Conservation (phyloP, 2,329 filamentous ascomycete genomes). For the Fusarium sterilihyphosum region DNA sequence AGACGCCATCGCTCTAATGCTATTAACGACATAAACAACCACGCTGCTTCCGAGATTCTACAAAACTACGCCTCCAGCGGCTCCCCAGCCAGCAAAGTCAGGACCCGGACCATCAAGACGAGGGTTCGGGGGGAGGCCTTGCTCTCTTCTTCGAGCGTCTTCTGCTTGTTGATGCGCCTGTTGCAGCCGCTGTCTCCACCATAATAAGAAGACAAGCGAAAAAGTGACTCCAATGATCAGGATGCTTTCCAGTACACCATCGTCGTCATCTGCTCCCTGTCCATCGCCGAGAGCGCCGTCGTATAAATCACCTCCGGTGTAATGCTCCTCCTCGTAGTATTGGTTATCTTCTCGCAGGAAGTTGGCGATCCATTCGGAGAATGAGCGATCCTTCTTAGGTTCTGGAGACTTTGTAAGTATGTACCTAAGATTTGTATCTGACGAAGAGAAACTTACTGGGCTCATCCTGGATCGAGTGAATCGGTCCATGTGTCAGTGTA, state of each 20-base stretch:
- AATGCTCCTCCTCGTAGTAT: slow-evolving; percentile 71
- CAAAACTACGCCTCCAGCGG: slow-evolving; percentile 49
- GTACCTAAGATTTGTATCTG: not conserved
- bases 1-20: slow-evolving; percentile 45
- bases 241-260: slow-evolving; percentile 84
- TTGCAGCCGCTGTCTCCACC: slow-evolving; percentile 79
- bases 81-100: slow-evolving; percentile 51
- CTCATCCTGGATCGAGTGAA: slow-evolving; percentile 93
- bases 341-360: slow-evolving; percentile 79
- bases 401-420: slow-evolving; percentile 58
- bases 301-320: slow-evolving; percentile 62
- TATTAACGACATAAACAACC: slow-evolving; percentile 35
- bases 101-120: slow-evolving; percentile 37
- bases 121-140: slow-evolving; percentile 43
- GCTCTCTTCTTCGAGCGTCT: slow-evolving; percentile 46
- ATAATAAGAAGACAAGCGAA: slow-evolving; percentile 80
- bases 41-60: slow-evolving; percentile 29
- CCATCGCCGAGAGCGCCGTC: slow-evolving; percentile 66
- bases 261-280: slow-evolving; percentile 73
- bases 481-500: slow-evolving; percentile 84
- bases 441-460: slow-evolving; percentile 68
- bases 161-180: slow-evolving; percentile 58
- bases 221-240: slow-evolving; percentile 83
- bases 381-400: slow-evolving; percentile 76
- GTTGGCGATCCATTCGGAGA: slow-evolving; percentile 86